Evolutionary conservation across 176 grass and related monocot species (phyloP).

Genomic region (Aegilops umbellulata): DNA sequence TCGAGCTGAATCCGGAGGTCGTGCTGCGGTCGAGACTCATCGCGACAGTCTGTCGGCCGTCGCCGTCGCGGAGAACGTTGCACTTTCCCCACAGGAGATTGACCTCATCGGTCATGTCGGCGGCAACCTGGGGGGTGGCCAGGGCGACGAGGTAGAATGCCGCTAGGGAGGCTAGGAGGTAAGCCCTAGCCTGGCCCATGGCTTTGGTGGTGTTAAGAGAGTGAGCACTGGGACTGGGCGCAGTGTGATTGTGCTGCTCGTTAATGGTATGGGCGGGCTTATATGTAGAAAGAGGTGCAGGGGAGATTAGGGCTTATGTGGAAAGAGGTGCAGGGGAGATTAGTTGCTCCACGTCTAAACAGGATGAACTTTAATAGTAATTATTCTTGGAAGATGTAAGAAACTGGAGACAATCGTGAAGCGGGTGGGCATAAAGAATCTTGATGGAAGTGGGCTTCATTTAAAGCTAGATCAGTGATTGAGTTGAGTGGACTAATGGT

Average conservation of each 20-base stretch:
- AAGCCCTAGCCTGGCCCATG: conserved; percentile 53
- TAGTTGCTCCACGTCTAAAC: background rate
- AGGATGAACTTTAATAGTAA: background rate
- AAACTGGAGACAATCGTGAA: conserved; percentile 13
- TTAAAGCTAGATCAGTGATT: conserved; percentile 24
- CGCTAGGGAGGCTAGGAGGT: conserved; percentile 43
- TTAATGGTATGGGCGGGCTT: background rate
- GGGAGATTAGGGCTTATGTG: too few relatives aligned
- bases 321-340: background rate
- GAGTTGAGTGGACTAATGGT: conserved; percentile 33
- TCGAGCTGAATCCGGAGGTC: conserved; percentile 47
- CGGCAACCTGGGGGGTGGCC: conserved; percentile 12
- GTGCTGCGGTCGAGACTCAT: conserved; percentile 37
- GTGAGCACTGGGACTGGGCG: background rate
- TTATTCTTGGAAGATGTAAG: conserved; percentile 28
- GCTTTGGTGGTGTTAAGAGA: conserved; percentile 23
- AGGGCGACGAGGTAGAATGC: conserved; percentile 19
- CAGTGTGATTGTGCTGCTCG: background rate
- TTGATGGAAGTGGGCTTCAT: conserved; percentile 14
- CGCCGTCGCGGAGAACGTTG: background rate
- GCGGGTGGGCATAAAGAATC: background rate
- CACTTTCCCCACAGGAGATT: conserved; percentile 46
- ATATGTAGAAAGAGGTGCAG: background rate
- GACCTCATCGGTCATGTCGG: conserved; percentile 15
- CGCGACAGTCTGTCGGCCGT: conserved; percentile 30